phyloP scores from a whole-genome alignment of 192 early-diverging fungal genomes.

The Diversispora epigaea region DNA sequence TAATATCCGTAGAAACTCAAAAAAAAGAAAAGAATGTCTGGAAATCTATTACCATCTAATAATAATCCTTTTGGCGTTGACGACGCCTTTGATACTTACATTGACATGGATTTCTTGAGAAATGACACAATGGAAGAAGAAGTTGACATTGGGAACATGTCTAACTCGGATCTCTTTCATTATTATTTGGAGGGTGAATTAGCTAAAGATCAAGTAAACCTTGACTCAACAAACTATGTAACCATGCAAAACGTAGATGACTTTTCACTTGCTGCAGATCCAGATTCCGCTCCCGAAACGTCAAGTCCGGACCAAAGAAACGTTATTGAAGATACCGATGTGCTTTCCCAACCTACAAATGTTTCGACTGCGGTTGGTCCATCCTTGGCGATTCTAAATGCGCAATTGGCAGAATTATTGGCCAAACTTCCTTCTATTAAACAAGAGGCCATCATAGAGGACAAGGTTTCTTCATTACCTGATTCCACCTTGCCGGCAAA shows the following conservation, averaged over 20 bases:
- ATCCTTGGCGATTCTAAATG: constrained; percentile 26
- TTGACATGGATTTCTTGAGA: constrained; percentile 26
- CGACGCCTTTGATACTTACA: constrained; percentile 18
- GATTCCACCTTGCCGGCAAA: neutral
- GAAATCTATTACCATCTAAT: neutral
- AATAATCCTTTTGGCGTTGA: constrained; percentile 11
- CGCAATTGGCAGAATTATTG: constrained; percentile 32
- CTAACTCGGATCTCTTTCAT: constrained; percentile 24
- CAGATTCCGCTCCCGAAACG: neutral
- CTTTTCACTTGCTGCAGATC: constrained; percentile 5
- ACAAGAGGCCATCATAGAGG: constrained; percentile 11
- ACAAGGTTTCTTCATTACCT: neutral
- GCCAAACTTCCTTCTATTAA: constrained; percentile 30
- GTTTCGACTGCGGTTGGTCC: constrained; percentile 18
- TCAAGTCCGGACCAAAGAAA: neutral
- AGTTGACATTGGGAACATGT: constrained; percentile 17
- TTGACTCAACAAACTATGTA: neutral
- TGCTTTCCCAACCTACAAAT: neutral
- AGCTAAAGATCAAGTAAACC: neutral
- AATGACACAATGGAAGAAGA: constrained; percentile 29
- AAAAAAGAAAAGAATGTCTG: too few relatives aligned
- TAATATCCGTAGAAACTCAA: too few relatives aligned
- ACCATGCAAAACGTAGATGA: constrained; percentile 9
- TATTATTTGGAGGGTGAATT: constrained; percentile 31
- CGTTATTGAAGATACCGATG: neutral